These are phyloP conservation scores for Trichophyton schoenleinii DNA, from an alignment of 2,329 filamentous ascomycete genomes.

Conservation along the genomic window DNA sequence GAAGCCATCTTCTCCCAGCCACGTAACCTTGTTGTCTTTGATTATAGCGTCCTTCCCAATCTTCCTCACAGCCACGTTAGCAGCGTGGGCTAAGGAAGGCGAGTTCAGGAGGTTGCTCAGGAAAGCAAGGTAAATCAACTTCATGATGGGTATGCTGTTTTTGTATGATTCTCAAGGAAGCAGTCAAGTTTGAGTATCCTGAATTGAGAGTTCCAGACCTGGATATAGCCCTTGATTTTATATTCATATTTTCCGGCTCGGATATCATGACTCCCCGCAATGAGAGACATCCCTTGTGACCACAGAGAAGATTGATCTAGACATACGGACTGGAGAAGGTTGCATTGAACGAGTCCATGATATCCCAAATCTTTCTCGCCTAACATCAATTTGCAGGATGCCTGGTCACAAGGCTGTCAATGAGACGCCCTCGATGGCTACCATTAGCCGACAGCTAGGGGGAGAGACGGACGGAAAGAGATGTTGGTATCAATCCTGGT, in stretches of 20 bases:
- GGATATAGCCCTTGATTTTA: not conserved
- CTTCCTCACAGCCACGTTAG: conserved; percentile 1
- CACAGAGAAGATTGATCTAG: not conserved
- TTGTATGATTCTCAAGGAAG: not conserved
- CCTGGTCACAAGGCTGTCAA: not conserved
- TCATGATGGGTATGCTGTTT: not conserved
- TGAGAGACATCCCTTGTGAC: not conserved
- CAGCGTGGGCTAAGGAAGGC: not conserved
- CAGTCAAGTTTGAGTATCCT: not conserved
- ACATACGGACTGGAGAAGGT: not conserved
- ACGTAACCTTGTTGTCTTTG: not conserved
- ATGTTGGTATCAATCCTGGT: not conserved
- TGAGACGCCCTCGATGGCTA: not conserved
- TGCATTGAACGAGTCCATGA: not conserved
- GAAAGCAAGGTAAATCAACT: not conserved
- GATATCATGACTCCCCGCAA: not conserved
- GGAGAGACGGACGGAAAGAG: not conserved
- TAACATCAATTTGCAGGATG: not conserved
- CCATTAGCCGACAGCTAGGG: not conserved
- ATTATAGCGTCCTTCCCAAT: not conserved
- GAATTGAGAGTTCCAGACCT: not conserved
- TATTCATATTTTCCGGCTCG: not conserved
- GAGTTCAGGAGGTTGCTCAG: not conserved
- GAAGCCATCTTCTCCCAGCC: not conserved
- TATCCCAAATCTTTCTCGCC: not conserved